phyloP scores from a whole-genome alignment of 2,329 filamentous ascomycete species.

The Xylariales sp. region DNA sequence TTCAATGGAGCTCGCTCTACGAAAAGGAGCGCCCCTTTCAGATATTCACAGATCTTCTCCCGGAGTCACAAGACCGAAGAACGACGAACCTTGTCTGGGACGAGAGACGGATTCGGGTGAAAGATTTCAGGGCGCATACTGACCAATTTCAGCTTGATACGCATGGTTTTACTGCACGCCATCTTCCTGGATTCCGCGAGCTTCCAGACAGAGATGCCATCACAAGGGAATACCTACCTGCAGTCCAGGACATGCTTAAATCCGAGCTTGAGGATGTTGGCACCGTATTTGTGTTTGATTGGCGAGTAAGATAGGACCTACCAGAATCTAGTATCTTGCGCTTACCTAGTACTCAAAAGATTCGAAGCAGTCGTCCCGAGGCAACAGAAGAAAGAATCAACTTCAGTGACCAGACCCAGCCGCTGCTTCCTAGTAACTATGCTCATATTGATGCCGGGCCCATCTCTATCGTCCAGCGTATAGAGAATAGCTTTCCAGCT shows the following conservation, averaged over 20 bases:
- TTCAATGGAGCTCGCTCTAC: constrained; percentile 29
- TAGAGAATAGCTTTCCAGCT: constrained; percentile 22
- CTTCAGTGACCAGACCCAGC: constrained; percentile 21
- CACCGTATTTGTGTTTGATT: constrained; percentile 25
- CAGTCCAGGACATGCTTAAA: constrained; percentile 25
- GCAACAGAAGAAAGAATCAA: constrained; percentile 15
- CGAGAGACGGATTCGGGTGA: constrained; percentile 16
- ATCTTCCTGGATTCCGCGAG: constrained; percentile 17
- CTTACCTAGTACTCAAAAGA: constrained; percentile 8
- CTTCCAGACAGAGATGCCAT: constrained; percentile 17
- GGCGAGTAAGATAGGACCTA: constrained; percentile 13
- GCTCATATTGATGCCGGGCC: constrained; percentile 19
- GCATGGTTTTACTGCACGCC: constrained; percentile 18
- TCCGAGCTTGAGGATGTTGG: constrained; percentile 19
- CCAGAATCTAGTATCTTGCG: not conserved
- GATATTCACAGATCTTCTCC: constrained; percentile 27
- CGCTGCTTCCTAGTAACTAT: constrained; percentile 22
- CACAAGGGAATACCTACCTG: constrained; percentile 23
- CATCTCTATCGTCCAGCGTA: constrained; percentile 16
- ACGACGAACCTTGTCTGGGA: constrained; percentile 24
- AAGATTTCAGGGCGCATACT: constrained; percentile 14
- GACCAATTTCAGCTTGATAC: constrained; percentile 28
- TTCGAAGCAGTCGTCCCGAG: constrained; percentile 19
- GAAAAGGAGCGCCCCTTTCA: constrained; percentile 30
- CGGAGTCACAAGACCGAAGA: constrained; percentile 22